phyloP scores from a whole-genome alignment of 148 eudicot genomes.

The Fagopyrum homotropicum region DNA sequence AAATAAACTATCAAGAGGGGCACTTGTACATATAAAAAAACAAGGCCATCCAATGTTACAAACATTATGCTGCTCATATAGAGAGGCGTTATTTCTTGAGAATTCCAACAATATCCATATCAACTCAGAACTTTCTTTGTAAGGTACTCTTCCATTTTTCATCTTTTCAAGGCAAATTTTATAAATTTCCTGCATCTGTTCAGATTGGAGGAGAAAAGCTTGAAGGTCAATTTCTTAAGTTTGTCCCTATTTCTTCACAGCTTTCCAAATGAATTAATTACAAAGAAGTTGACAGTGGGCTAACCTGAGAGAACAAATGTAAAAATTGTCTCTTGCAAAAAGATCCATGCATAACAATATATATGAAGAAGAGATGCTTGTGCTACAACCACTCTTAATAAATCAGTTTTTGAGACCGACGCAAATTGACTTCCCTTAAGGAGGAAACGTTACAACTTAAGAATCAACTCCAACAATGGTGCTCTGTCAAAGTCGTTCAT shows the following conservation, averaged over 20 bases:
- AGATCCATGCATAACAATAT: slow-evolving; percentile 46
- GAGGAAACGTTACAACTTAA: slow-evolving; percentile 79
- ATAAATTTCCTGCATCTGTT: slow-evolving; percentile 54
- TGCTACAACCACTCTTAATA: slow-evolving; percentile 58
- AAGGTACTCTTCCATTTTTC: slow-evolving; percentile 54
- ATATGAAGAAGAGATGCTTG: slow-evolving; percentile 67
- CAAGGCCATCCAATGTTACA: slow-evolving; percentile 4
- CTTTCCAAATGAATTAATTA: background rate
- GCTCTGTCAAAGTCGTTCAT: too few relatives aligned
- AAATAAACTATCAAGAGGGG: slow-evolving; percentile 4
- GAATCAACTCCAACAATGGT: slow-evolving; percentile 13
- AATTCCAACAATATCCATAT: slow-evolving; percentile 63
- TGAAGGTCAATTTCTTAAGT: background rate
- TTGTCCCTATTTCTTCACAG: background rate
- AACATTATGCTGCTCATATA: slow-evolving; percentile 69
- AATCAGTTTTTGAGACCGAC: slow-evolving; percentile 69
- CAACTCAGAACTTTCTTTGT: slow-evolving; percentile 65
- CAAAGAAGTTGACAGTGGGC: background rate
- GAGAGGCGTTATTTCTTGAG: slow-evolving; percentile 36
- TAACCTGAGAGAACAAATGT: slow-evolving; percentile 64
- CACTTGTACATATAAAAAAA: background rate
- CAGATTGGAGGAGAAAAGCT: slow-evolving; percentile 10
- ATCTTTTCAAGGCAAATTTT: slow-evolving; percentile 58
- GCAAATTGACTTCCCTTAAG: slow-evolving; percentile 67
- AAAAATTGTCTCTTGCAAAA: slow-evolving; percentile 52